Percentiles rank a stretch among this genome's conserved stretches.
phyloP scores from a whole-genome alignment of 495 filamentous ascomycete genomes.

The Copromyces sp. region DNA sequence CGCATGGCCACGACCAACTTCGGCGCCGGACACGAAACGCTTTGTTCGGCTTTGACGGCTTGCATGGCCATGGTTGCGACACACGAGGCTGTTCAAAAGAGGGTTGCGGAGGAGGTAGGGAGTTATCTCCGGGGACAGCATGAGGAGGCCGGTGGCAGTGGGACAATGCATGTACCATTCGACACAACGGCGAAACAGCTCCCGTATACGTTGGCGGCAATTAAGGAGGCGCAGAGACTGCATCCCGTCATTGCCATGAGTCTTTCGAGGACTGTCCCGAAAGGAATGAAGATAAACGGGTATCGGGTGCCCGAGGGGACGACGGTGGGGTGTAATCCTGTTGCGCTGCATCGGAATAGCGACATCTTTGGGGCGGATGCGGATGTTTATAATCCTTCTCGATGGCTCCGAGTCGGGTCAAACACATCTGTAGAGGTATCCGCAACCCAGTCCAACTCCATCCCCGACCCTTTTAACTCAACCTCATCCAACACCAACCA shows the following conservation, averaged over 20 bases:
- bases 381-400: constrained; percentile 41
- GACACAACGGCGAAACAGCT: constrained; percentile 10
- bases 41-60: constrained; percentile 34
- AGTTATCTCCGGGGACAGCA: not conserved
- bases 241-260: constrained; percentile 48
- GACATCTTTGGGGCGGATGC: constrained; percentile 46
- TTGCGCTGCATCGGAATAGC: constrained; percentile 44
- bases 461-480: too few species aligned
- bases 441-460: not conserved
- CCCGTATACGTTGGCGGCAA: constrained; percentile 47
- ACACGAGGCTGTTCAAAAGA: constrained; percentile 12
- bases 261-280: constrained; percentile 45
- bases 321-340: constrained; percentile 50
- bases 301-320: constrained; percentile 20
- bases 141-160: not conserved
- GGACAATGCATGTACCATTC: not conserved
- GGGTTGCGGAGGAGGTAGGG: constrained; percentile 18
- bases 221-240: constrained; percentile 54
- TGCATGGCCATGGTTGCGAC: constrained; percentile 26
- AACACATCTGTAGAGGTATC: too few species aligned
- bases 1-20: constrained; percentile 40
- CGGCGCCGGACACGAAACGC: constrained; percentile 37
- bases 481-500: too few species aligned
- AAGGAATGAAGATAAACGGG: constrained; percentile 23
- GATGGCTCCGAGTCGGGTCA: constrained; percentile 35